phyloP scores from a whole-genome alignment of 129 eudicot species.

The Lactuca sativa region DNA sequence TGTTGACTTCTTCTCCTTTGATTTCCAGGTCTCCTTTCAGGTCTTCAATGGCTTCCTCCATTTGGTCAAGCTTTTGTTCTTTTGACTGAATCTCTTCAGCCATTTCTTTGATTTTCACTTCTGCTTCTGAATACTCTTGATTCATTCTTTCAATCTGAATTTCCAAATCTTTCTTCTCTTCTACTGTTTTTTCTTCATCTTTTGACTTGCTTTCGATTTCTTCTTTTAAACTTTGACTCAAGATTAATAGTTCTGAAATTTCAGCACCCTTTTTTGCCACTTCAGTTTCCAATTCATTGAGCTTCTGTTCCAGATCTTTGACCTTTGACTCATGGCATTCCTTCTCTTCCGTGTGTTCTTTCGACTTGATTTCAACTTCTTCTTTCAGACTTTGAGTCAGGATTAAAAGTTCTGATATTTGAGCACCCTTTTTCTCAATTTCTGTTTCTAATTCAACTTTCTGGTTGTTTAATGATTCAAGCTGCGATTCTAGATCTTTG shows the following conservation, averaged over 20 bases:
- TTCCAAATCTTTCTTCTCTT: conserved; percentile 57
- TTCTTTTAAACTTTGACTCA: conserved; percentile 58
- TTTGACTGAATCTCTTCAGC: conserved; percentile 44
- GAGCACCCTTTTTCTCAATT: conserved; percentile 40
- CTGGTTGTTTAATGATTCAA: too few species aligned
- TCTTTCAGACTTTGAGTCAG: conserved; percentile 23
- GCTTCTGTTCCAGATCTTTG: conserved; percentile 46
- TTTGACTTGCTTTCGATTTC: conserved; percentile 51
- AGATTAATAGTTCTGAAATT: conserved; percentile 36
- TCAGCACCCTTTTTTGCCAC: conserved; percentile 42
- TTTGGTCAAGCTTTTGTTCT: conserved; percentile 39
- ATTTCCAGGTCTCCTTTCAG: conserved; percentile 70
- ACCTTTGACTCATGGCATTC: conserved; percentile 40
- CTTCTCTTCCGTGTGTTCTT: conserved; percentile 55
- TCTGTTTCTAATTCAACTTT: conserved; percentile 35
- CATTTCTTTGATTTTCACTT: conserved; percentile 44
- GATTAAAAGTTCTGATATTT: conserved; percentile 38
- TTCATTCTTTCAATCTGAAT: conserved; percentile 30
- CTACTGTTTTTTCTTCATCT: conserved; percentile 41
- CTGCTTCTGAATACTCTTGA: conserved; percentile 42
- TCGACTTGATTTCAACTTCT: too few species aligned
- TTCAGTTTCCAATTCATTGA: conserved; percentile 35
- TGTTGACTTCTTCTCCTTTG: conserved; percentile 64
- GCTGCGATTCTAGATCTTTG: too few species aligned
- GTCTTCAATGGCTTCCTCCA: conserved; percentile 76